Evolutionary conservation across 352 stramenopile species (phyloP), one percentile per base, ranked within the genome.

Genomic region (Phytophthora multivora): DNA sequence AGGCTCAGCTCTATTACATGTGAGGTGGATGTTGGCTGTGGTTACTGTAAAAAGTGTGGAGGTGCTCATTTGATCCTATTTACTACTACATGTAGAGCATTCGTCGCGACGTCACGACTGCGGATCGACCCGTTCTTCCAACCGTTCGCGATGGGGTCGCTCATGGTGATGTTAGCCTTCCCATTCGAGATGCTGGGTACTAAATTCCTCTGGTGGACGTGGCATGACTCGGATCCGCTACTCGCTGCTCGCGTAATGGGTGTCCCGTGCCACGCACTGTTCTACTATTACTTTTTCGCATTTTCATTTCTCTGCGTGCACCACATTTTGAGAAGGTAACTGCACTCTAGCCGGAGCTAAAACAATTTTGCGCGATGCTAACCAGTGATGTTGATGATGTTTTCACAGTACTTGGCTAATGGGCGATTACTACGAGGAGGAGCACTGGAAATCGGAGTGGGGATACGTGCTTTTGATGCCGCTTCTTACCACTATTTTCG

Each of bases 151-250:
- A 90, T 93, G 72, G 81, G 76, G 0, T 55, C 67, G 13, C 53
- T 93, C 6, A 71, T 84, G 46, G 51, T 91, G 18, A 59, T 85
- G 46, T 59, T 93, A 23, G 58, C 65, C 6, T 80, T 93, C 36
- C 86, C 86, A 8, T 86, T 91, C 30, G 83, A 95, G 69, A 66
- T 95, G 45, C 43, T 93, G 30, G 86, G 86, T 43, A 55, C 80
- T 54, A 93, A 93, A 53, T 90, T 95, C 46, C 67, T 95, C 23
- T 92, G 82, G 81, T 95, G 86, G 86, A 95, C 86, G 47, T 92
- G 79, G 73, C 86, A 95, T 54, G 86, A 95, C 53, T 92, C 80
- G 16, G 83, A 95, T 23, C 83, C 83, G 23, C 66, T 90, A 38
- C 62, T 95, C 12, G 55, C 53, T 7, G 75, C 80, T 19, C 80